Percentiles rank a stretch among this genome's conserved stretches.
phyloP scores from a whole-genome alignment of 768 basidiomycete species.

The Trametes meyenii region DNA sequence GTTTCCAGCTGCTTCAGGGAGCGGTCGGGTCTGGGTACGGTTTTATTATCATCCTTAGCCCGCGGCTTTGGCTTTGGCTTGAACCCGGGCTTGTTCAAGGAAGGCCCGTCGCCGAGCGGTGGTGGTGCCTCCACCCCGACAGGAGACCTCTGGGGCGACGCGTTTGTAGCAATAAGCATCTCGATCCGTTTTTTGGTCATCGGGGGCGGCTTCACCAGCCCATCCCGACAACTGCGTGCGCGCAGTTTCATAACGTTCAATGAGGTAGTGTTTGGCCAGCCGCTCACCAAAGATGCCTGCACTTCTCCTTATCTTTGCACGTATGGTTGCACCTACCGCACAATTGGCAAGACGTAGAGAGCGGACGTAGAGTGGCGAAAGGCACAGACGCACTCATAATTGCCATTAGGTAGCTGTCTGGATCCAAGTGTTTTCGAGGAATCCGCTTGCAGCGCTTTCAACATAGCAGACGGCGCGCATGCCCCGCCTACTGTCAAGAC shows the following conservation, averaged over 20 bases:
- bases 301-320: slow-evolving; percentile 77
- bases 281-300: slow-evolving; percentile 74
- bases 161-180: slow-evolving; percentile 14
- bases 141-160: not conserved
- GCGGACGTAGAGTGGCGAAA: not conserved
- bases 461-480: not conserved
- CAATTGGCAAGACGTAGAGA: not conserved
- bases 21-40: slow-evolving; percentile 28
- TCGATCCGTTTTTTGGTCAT: slow-evolving; percentile 37
- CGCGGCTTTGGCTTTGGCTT: slow-evolving; percentile 21
- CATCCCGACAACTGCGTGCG: slow-evolving; percentile 69
- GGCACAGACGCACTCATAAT: slow-evolving; percentile 51
- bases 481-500: too few relatives aligned
- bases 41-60: slow-evolving; percentile 27
- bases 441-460: too few relatives aligned
- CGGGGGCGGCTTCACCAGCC: slow-evolving; percentile 55
- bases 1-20: slow-evolving; percentile 45
- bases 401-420: slow-evolving; percentile 60
- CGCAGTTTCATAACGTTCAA: not conserved
- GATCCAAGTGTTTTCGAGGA: slow-evolving; percentile 14
- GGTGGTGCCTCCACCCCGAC: not conserved
- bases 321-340: slow-evolving; percentile 69
- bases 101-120: not conserved
- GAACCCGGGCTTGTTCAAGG: not conserved
- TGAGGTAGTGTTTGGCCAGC: not conserved